These are phyloP conservation scores for Penicillium chermesinum DNA, from an alignment of 495 filamentous ascomycete species.

Conservation along the genomic window DNA sequence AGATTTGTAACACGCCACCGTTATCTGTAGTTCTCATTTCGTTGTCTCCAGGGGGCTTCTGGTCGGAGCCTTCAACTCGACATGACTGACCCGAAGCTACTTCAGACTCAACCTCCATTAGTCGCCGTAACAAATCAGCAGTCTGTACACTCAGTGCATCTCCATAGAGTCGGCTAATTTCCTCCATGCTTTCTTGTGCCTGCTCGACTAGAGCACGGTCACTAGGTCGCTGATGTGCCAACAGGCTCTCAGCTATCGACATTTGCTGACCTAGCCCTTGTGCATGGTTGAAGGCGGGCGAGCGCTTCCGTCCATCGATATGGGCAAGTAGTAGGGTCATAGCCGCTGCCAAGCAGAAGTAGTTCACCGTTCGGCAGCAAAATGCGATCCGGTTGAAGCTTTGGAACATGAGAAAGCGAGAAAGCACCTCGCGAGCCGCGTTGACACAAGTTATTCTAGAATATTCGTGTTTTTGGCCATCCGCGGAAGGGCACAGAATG, in stretches of 20 bases:
- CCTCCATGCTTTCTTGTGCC: neutral
- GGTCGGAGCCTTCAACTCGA: neutral
- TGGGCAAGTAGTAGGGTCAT: slow-evolving; percentile 26
- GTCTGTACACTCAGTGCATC: neutral
- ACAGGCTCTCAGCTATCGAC: neutral
- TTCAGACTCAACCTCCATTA: neutral
- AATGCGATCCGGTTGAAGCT: slow-evolving; percentile 22
- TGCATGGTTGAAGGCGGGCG: neutral
- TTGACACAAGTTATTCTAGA: slow-evolving; percentile 38
- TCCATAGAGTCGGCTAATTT: neutral
- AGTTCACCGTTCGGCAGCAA: slow-evolving; percentile 45
- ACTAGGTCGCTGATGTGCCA: neutral
- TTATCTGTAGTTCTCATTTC: neutral
- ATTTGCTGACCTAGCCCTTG: neutral
- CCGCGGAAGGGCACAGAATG: slow-evolving; percentile 12
- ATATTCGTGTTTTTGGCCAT: slow-evolving; percentile 19
- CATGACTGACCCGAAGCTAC: neutral
- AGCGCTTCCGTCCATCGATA: slow-evolving; percentile 13
- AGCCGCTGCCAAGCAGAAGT: slow-evolving; percentile 44
- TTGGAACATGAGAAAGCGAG: slow-evolving; percentile 35
- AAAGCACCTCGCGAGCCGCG: slow-evolving; percentile 41
- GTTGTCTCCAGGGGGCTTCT: neutral
- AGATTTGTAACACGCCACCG: neutral
- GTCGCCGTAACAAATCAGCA: neutral
- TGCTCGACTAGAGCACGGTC: neutral